Percentiles rank a stretch among this genome's conserved stretches.
Conservation (phyloP, 2,329 filamentous ascomycete species). For the Lojkania enalia region DNA sequence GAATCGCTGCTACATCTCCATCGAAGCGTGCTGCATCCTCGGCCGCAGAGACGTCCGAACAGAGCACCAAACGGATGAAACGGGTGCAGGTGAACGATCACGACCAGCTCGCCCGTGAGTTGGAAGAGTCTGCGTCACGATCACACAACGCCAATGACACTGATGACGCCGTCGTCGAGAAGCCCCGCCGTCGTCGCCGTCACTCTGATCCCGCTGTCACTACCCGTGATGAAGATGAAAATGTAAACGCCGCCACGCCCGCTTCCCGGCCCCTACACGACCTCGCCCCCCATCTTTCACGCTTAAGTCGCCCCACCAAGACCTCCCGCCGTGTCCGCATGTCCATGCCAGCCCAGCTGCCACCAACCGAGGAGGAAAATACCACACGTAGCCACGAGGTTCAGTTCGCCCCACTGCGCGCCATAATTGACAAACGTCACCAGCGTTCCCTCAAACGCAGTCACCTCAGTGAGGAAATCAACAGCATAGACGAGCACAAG, state of each 20-base stretch:
- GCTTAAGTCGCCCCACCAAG: slow-evolving; percentile 29
- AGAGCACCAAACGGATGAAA: slow-evolving; percentile 38
- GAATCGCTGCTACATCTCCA: slow-evolving; percentile 15
- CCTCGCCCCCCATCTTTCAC: slow-evolving; percentile 39
- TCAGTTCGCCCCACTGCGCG: slow-evolving; percentile 41
- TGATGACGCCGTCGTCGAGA: slow-evolving; percentile 12
- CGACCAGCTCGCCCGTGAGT: slow-evolving; percentile 40
- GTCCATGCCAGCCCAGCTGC: slow-evolving; percentile 42
- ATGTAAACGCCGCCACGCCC: slow-evolving; percentile 20
- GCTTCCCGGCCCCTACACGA: slow-evolving; percentile 33
- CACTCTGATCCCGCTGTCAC: slow-evolving; percentile 41
- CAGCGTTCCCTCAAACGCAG: slow-evolving; percentile 46
- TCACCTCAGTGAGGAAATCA: slow-evolving; percentile 48
- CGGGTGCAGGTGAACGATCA: slow-evolving; percentile 33
- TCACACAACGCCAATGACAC: slow-evolving; percentile 20
- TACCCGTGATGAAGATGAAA: slow-evolving; percentile 20
- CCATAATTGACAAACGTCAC: slow-evolving; percentile 36
- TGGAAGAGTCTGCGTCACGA: slow-evolving; percentile 33
- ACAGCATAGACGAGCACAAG: slow-evolving; percentile 42
- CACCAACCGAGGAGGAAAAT: slow-evolving; percentile 31
- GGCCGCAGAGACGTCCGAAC: slow-evolving; percentile 20
- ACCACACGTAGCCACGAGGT: slow-evolving; percentile 24
- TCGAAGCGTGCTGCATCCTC: slow-evolving; percentile 38
- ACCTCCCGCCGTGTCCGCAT: slow-evolving; percentile 33
- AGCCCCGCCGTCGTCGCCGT: slow-evolving; percentile 32